A percentile compares a stretch with the other conserved stretches of the same genome.
Evolutionary conservation across 2,329 filamentous ascomycete species (phyloP).

Genomic region (Colletotrichum gigasporum): DNA sequence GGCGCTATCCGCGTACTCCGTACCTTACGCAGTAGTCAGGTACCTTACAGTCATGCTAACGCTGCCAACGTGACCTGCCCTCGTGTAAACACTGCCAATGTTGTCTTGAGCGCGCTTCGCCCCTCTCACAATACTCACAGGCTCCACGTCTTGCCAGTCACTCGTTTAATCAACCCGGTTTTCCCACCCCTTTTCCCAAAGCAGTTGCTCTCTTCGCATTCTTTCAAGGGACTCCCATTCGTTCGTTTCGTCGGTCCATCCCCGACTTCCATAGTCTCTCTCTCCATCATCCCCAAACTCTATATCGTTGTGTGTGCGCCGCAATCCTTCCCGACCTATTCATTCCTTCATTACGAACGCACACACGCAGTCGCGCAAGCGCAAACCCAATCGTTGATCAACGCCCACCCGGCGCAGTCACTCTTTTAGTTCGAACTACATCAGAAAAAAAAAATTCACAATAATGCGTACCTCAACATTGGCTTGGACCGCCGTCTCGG

Average conservation of each 20-base stretch:
- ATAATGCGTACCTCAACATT: slow-evolving; percentile 23
- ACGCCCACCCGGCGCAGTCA: slow-evolving; percentile 24
- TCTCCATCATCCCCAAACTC: slow-evolving; percentile 17
- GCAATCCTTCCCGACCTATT: slow-evolving; percentile 14
- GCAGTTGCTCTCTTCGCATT: not conserved
- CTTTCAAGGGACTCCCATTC: slow-evolving; percentile 23
- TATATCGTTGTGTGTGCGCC: slow-evolving; percentile 23
- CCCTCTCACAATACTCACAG: not conserved
- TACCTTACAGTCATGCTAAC: too few species aligned
- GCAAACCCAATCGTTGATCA: slow-evolving; percentile 12
- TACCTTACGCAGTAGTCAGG: too few species aligned
- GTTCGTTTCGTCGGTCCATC: slow-evolving; percentile 13
- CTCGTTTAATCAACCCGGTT: slow-evolving; percentile 28
- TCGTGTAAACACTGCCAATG: not conserved
- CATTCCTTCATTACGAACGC: slow-evolving; percentile 24
- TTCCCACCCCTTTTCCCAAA: slow-evolving; percentile 24
- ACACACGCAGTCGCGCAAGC: not conserved
- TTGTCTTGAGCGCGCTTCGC: slow-evolving; percentile 13
- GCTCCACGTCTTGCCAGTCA: not conserved
- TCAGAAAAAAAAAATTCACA: not conserved
- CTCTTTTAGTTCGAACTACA: slow-evolving; percentile 12
- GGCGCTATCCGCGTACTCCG: not conserved
- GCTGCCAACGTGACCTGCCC: not conserved
- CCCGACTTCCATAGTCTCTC: slow-evolving; percentile 6
- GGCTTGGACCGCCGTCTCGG: slow-evolving; percentile 25